phyloP scores from a whole-genome alignment of 2,329 filamentous ascomycete genomes.

The Fonsecaea monophora region DNA sequence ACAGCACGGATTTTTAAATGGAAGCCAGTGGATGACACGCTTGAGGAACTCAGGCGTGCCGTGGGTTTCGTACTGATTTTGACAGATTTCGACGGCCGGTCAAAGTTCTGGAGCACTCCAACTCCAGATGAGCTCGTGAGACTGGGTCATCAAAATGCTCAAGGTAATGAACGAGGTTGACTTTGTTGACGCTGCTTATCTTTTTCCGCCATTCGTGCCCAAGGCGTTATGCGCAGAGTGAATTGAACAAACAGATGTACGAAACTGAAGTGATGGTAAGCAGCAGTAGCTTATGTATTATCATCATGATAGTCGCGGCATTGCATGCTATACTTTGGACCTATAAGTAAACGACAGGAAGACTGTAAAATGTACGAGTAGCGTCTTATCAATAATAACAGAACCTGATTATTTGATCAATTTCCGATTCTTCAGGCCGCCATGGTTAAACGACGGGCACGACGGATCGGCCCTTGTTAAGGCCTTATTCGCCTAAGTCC shows the following conservation, averaged over 20 bases:
- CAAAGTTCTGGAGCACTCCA: background rate
- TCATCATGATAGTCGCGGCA: too few species aligned
- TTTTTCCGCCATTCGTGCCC: background rate
- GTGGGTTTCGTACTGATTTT: background rate
- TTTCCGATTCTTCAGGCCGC: too few species aligned
- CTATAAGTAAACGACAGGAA: too few species aligned
- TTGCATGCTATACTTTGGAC: too few species aligned
- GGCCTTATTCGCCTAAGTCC: background rate
- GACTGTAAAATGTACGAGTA: too few species aligned
- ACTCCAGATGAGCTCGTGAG: background rate
- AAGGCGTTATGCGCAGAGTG: background rate
- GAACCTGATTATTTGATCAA: too few species aligned
- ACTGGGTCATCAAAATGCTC: background rate
- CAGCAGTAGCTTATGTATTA: background rate
- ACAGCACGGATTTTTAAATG: conserved; percentile 13
- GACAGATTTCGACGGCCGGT: background rate
- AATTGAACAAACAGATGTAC: background rate
- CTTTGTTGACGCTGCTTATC: background rate
- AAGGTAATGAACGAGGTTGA: background rate
- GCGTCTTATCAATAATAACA: too few species aligned
- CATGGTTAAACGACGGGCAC: background rate
- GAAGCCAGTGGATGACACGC: background rate
- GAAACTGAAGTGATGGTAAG: background rate
- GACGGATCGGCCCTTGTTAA: background rate
- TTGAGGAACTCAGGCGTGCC: background rate